phyloP scores from a whole-genome alignment of 805 yeast species.

The Candida rishiriensis region DNA sequence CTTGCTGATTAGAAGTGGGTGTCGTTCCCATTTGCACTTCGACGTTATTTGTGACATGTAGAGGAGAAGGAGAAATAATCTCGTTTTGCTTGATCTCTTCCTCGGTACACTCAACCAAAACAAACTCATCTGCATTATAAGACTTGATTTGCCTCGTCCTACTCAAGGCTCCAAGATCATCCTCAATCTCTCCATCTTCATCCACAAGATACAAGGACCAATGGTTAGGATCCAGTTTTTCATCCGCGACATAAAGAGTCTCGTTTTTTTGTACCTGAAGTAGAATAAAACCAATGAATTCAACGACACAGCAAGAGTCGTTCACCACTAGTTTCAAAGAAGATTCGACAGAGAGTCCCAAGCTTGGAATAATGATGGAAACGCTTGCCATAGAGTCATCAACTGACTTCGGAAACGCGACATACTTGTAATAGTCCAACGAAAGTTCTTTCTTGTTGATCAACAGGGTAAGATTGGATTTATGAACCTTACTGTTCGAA shows the following conservation, averaged over 20 bases:
- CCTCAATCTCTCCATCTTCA: constrained; percentile 91
- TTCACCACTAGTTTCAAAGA: constrained; percentile 25
- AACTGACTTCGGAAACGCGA: constrained; percentile 11
- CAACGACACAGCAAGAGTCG: constrained; percentile 41
- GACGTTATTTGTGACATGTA: constrained; percentile 11
- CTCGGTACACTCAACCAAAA: constrained; percentile 58
- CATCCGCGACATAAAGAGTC: constrained; percentile 2
- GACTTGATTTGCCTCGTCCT: constrained; percentile 61
- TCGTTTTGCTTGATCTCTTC: constrained; percentile 46
- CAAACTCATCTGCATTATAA: constrained; percentile 79
- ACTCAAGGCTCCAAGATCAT: constrained; percentile 85
- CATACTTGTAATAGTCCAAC: constrained; percentile 33
- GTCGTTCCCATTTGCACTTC: no score
- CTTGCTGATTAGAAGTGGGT: neutral
- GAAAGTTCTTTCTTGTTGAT: constrained; percentile 42
- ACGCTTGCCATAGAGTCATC: constrained; percentile 8
- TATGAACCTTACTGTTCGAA: neutral
- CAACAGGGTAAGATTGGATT: constrained; percentile 39
- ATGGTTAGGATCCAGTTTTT: constrained; percentile 49
- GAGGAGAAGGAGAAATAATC: constrained; percentile 45
- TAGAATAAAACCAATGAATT: constrained; percentile 53
- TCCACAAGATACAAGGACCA: constrained; percentile 84
- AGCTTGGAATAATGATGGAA: constrained; percentile 18
- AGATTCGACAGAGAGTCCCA: constrained; percentile 3
- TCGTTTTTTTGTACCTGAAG: constrained; percentile 24